Base-by-base conservation (phyloP, 192 early-diverging fungal genomes). In the Linnemannia zychae region DNA sequence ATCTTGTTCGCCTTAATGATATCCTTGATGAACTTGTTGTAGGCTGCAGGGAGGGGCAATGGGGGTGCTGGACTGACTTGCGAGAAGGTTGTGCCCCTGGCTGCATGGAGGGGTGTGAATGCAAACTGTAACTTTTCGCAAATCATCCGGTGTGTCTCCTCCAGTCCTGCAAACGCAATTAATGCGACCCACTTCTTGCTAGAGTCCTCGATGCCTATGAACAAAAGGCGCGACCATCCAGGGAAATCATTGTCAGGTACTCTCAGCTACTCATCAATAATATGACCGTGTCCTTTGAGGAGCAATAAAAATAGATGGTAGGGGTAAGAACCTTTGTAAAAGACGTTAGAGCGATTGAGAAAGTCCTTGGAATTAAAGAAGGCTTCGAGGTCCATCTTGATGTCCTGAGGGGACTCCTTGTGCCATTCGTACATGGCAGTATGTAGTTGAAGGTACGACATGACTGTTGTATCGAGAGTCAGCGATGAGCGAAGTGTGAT, bases 361-460 rank as follows among this genome's bases (percentile, higher is more conserved):
- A 79, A 85, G 47, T 76, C 77, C 28, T 44, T 24, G 6, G 83
- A 72, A 12, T 12, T 31, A 12, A 76, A 76, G n/a, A 72, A 85
- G 24, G 22, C 17, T 1, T 71, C 36, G 38, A 85, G 44, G 9
- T 78, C 74, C 22, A 36, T 79, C 69, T 68, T 78, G 17, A 72
- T 15, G 73, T 85, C 82, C 6, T 31, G 20, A 4, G 77, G 82
- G 20, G 77, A 79, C 17, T 79, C 73, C 63, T 79, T 85, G 37
- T 20, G 50, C 82, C 82, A 85, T 65, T 79, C 77, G 48, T 85
- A 76, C 34, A 72, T 28, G 28, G 77, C 82, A n/a, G 77, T 75
- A 16, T 46, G 47, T 44, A 85, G 36, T 46, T 85, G 77, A 4
- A 85, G 57, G 63, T 67, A 85, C 47, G 77, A 75, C 18, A 57